Evolutionary conservation across 495 filamentous ascomycete species (phyloP), one percentile per base, ranked within the genome.

Genomic region (Lepidopterella palustris): DNA sequence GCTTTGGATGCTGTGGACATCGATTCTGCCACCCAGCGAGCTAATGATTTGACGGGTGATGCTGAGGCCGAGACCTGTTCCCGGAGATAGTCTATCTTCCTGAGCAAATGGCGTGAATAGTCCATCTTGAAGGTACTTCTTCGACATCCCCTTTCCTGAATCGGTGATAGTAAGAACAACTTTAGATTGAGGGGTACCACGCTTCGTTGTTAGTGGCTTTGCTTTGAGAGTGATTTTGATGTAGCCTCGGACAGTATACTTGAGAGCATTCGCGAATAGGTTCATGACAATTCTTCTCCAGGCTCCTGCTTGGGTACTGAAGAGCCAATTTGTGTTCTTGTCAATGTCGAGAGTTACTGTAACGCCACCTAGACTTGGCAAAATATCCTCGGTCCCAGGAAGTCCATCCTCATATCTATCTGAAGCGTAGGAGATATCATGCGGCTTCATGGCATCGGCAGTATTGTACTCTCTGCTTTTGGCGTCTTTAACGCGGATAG

Each of bases 41-140:
- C 63, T 51, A 25, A 73, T 69, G 42, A 74, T 70, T 24, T 62
- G 50, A 13, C 59, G 54, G n/a, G 70, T 66, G n/a, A 74, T 62
- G 31, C 50, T 63, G 11, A 74, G 61, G 4, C 72, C 72, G 2
- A 74, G 63, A 0, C 72, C 72, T 0, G 69, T 73, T 6, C 72
- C 72, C n/a, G 63, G 48, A 18, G 60, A 26, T 11, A 69, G 58
- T 9, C 53, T 53, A 55, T 70, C 57, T 52, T 74, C 72, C 55
- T 74, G 72, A 3, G 63, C 32, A 32, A 73, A 74, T 0, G 72
- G 59, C 21, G 53, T 45, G 59, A 70, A 74, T 2, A 71, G 49
- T 10, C 56, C 31, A 31, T 65, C 61, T 18, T 48, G 26, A 20
- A 70, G 53, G 45, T 69, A 74, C 2, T 68, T 47, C 26, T 59